phyloP scores from a whole-genome alignment of 129 eudicot genomes.

The Escallonia rubra region DNA sequence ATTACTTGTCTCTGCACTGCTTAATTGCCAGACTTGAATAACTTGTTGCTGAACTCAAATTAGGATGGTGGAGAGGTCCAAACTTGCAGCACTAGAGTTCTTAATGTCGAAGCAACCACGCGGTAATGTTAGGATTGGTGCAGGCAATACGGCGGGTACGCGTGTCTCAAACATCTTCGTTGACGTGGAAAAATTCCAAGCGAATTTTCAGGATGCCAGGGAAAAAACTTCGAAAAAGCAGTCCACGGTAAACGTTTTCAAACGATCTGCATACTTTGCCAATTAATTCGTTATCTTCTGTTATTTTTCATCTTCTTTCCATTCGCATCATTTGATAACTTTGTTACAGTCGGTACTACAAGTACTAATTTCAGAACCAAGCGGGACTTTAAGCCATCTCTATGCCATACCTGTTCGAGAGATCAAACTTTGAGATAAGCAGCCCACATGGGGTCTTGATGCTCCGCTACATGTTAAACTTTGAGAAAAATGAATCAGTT shows the following conservation, averaged over 20 bases:
- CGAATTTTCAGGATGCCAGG: constrained; percentile 38
- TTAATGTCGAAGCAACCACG: constrained; percentile 95
- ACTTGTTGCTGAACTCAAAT: not conserved
- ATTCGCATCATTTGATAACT: no score
- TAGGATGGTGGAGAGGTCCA: constrained; percentile 81
- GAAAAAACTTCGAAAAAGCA: constrained; percentile 38
- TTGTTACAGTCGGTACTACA: no score
- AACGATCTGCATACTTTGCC: no score
- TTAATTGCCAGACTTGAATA: no score
- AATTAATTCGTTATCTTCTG: no score
- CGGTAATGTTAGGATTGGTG: constrained; percentile 76
- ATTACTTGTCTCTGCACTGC: no score
- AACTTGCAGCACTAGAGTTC: constrained; percentile 86
- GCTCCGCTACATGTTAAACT: not conserved
- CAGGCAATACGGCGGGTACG: constrained; percentile 65
- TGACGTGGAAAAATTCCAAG: constrained; percentile 73
- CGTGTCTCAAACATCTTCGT: constrained; percentile 66
- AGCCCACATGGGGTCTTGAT: not conserved
- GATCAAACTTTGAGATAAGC: no score
- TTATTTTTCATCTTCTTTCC: no score
- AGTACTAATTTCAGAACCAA: no score
- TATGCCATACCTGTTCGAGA: no score
- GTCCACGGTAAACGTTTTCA: constrained; percentile 36
- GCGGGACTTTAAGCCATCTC: no score
- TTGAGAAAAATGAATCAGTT: not conserved